These are phyloP conservation scores for Hypoxylon sp. DNA, from an alignment of 2,329 filamentous ascomycete genomes.

Conservation along the genomic window DNA sequence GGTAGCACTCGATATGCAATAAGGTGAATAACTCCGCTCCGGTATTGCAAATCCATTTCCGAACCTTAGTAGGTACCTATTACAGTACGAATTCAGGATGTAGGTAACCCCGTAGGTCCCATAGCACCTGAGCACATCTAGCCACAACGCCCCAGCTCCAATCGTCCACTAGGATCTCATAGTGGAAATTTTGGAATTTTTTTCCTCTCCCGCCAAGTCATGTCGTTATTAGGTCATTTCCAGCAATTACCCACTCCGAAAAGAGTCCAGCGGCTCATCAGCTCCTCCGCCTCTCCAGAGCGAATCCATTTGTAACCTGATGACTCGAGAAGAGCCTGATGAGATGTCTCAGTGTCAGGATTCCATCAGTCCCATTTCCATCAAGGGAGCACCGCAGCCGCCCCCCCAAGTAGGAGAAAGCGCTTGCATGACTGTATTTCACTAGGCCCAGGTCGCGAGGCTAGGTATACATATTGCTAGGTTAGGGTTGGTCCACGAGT, in stretches of 20 bases:
- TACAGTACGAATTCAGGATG: no score
- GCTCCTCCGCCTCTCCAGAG: conserved; percentile 18
- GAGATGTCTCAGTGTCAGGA: conserved; percentile 41
- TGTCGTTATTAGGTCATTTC: conserved; percentile 29
- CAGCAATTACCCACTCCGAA: conserved; percentile 30
- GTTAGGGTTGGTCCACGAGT: conserved; percentile 19
- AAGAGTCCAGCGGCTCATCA: conserved; percentile 7
- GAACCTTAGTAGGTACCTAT: no score
- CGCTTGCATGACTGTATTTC: conserved; percentile 28
- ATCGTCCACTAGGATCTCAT: not conserved
- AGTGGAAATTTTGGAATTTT: not conserved
- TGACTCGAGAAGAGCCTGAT: conserved; percentile 39
- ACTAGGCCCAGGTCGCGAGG: not conserved
- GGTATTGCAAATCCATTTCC: not conserved
- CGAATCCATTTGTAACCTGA: conserved; percentile 25
- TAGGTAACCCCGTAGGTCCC: not conserved
- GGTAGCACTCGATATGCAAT: not conserved
- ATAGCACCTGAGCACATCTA: not conserved
- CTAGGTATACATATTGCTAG: conserved; percentile 13
- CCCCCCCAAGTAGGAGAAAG: conserved; percentile 26
- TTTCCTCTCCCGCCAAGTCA: conserved; percentile 9
- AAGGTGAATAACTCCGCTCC: not conserved
- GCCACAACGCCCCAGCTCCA: not conserved
- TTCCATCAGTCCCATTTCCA: conserved; percentile 32
- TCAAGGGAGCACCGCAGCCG: conserved; percentile 32